Base-by-base conservation (phyloP, 352 stramenopile species). In the Elongisporangium anandrum region DNA sequence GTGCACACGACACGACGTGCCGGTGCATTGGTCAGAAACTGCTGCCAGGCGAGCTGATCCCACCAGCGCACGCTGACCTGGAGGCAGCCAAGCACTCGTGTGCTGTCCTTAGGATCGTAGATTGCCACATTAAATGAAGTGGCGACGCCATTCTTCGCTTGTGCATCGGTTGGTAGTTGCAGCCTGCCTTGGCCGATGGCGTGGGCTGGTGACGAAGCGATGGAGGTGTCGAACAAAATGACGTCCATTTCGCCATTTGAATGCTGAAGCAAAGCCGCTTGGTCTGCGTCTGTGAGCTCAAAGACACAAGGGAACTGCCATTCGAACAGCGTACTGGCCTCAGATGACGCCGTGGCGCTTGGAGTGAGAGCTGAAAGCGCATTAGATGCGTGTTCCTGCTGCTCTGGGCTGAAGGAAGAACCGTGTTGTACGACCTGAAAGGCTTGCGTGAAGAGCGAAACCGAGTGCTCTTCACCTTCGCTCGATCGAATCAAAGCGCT, bases 1-100 rank as follows among this genome's bases (percentile, higher is more conserved):
- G 79, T 88, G 57, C 79, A 85, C 53, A 94, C 64, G 21, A 92
- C 63, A n/a, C 81, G 77, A 54, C 84, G 66, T 34, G 49, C 57
- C 1, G 65, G 56, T 9, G 65, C 69, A 4, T 68, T 63, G 29
- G 52, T 51, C 19, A 75, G 41, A 52, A 91, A 91, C 12, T 51
- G 4, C 0, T 50, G 48, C 80, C 82, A 92, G 23, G 74, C 51
- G 3, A 15, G n/a, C n/a, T 61, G 16, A 21, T 72, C 56, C 84
- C 84, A 93, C 38, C 63, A 77, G 13, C 84, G 79, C 4, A 87
- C 54, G 0, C 59, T 59, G 15, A 64, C 57, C 12, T 69, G 52
- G 3, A 79, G 29, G 16, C 75, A 63, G 7, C 66, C 75, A 10
- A 81, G 24, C 1, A 66, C 34, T 22, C 21, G 29, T 2, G 63